A percentile compares a stretch with the other conserved stretches of the same genome.
Conservation (phyloP, 257 asterid species). For the Solanum paucissectum region DNA sequence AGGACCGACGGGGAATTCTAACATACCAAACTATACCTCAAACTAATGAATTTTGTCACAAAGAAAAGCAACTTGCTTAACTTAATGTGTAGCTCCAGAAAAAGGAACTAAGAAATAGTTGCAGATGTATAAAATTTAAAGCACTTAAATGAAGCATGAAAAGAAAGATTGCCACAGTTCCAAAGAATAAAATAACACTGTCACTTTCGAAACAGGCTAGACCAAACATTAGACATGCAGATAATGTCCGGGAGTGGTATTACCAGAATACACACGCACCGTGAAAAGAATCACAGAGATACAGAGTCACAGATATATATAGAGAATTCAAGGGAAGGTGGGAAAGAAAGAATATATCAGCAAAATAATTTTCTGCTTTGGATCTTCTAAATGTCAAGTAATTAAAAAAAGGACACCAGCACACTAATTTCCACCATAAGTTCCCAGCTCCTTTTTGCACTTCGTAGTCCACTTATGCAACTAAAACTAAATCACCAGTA, state of each 20-base stretch:
- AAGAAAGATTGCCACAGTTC: not conserved
- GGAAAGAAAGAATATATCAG: not conserved
- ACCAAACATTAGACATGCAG: not conserved
- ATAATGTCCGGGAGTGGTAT: not conserved
- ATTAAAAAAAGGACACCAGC: not conserved
- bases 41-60: not conserved
- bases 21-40: not conserved
- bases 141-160: not conserved
- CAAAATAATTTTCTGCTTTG: not conserved
- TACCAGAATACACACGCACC: not conserved
- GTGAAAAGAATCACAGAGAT: not conserved
- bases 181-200: not conserved
- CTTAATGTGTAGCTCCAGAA: not conserved
- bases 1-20: not conserved
- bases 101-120: not conserved
- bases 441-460: not conserved
- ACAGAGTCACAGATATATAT: not conserved
- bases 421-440: not conserved
- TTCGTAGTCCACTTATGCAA: not conserved
- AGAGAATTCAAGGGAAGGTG: not conserved
- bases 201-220: not conserved
- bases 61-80: not conserved
- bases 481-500: not conserved
- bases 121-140: not conserved
- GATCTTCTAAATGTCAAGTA: not conserved